Evolutionary conservation across 164 flowering plant species (phyloP), one percentile per base, ranked within the genome.

Genomic region (Dillenia turbinata): DNA sequence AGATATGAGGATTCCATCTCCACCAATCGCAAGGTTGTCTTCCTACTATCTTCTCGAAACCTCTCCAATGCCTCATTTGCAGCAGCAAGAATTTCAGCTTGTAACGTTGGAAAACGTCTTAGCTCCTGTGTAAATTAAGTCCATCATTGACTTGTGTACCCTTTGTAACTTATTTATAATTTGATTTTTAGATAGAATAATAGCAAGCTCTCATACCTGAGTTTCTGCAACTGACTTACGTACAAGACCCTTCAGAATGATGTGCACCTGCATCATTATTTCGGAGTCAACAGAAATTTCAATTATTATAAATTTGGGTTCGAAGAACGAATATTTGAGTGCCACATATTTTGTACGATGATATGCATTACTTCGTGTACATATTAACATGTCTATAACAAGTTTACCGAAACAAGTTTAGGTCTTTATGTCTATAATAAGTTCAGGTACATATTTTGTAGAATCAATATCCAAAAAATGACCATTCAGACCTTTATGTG

Each of bases 1-100:
- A 82, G 67, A 68, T 86, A 86, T 33, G 88, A 75, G 10, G 91
- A 76, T 45, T 86, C 91, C 91, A 84, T 84, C n/a, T 86, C 91
- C 64, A 86, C 91, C 76, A 86, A 62, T 56, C 88, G 68, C 52
- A 79, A 9, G 22, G 80, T 61, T 63, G 88, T 80, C 68, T 82
- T 82, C 61, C 71, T 76, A 51, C 91, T 60, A 1, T 84, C 88
- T 8, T 80, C 88, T 10, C 91, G 86, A 57, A 84, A 84, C 64
- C 77, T 80, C 71, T 82, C 88, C 74, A 86, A 59, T 51, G 91
- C 83, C 68, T 80, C 81, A 60, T 68, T 70, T 9, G 83, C 64
- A 47, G 87, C 87, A 19, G 67, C 73, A 8, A 83, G 79, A 54
- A 86, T 44, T 58, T 80, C 85, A 48, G 83, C 70, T 76, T 80